Conservation (phyloP, 2,329 filamentous ascomycete genomes). For the Fusarium aywerte region DNA sequence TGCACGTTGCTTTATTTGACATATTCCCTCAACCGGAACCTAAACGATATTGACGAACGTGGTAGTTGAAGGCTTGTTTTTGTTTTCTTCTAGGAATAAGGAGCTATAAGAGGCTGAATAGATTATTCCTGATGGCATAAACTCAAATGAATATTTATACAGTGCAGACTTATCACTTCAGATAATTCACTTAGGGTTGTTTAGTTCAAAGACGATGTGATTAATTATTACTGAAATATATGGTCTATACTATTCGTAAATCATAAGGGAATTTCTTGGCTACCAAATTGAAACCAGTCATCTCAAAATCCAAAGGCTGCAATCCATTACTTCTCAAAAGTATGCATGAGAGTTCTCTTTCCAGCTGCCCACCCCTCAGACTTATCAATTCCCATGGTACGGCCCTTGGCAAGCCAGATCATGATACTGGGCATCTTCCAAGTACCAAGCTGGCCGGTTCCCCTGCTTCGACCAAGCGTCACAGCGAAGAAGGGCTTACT, state of each 20-base stretch:
- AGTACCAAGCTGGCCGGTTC: constrained; percentile 52
- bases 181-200: too few relatives aligned
- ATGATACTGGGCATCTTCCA: constrained; percentile 54
- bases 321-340: constrained; percentile 48
- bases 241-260: background rate
- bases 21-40: background rate
- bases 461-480: constrained; percentile 55
- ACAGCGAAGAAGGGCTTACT: constrained; percentile 50
- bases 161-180: too few relatives aligned
- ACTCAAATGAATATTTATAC: background rate
- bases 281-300: background rate
- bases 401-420: constrained; percentile 54
- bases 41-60: too few relatives aligned
- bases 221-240: background rate
- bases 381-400: constrained; percentile 52
- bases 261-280: constrained; percentile 9
- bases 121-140: background rate
- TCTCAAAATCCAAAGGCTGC: background rate
- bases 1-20: background rate
- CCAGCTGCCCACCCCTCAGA: constrained; percentile 49
- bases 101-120: background rate
- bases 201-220: background rate
- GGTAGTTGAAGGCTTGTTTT: background rate
- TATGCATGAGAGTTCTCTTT: constrained; percentile 48
- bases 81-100: too few relatives aligned